A percentile compares a stretch with the other conserved stretches of the same genome.
Evolutionary conservation across 768 basidiomycete genomes (phyloP).

Genomic region (Ramaria sp.): DNA sequence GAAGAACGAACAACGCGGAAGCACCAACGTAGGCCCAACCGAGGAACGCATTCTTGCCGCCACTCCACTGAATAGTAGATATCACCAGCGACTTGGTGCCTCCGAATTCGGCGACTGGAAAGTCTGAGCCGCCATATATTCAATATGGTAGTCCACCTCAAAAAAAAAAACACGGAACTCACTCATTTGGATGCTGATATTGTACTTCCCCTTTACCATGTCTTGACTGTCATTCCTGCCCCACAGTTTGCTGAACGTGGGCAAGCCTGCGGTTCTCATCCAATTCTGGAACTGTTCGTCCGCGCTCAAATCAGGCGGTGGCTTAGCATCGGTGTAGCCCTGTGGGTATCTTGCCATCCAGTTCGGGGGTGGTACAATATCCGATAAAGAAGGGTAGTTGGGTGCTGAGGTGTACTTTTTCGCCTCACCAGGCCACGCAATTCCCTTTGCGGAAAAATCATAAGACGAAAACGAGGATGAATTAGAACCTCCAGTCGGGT

Average conservation of each 20-base stretch:
- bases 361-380: constrained; percentile 88
- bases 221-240: constrained; percentile 76
- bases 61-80: constrained; percentile 97
- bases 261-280: constrained; percentile 97
- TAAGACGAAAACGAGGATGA: constrained; percentile 44
- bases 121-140: constrained; percentile 44
- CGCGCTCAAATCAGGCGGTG: constrained; percentile 58
- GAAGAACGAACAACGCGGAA: constrained; percentile 74
- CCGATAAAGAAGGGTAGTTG: constrained; percentile 25
- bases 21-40: constrained; percentile 97
- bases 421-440: constrained; percentile 93
- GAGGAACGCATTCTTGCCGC: constrained; percentile 96
- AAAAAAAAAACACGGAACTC: constrained; percentile 21
- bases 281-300: constrained; percentile 98
- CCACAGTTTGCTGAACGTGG: constrained; percentile 93
- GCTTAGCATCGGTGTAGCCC: constrained; percentile 52
- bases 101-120: constrained; percentile 80
- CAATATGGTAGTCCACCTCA: constrained; percentile 7
- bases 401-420: constrained; percentile 63
- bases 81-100: constrained; percentile 97
- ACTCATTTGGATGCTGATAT: constrained; percentile 75
- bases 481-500: constrained; percentile 31
- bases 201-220: constrained; percentile 66
- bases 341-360: constrained; percentile 69
- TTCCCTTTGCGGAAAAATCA: constrained; percentile 63